Conservation (phyloP, 139 green algal species). For the Chlamydomonas sphaeroides region DNA sequence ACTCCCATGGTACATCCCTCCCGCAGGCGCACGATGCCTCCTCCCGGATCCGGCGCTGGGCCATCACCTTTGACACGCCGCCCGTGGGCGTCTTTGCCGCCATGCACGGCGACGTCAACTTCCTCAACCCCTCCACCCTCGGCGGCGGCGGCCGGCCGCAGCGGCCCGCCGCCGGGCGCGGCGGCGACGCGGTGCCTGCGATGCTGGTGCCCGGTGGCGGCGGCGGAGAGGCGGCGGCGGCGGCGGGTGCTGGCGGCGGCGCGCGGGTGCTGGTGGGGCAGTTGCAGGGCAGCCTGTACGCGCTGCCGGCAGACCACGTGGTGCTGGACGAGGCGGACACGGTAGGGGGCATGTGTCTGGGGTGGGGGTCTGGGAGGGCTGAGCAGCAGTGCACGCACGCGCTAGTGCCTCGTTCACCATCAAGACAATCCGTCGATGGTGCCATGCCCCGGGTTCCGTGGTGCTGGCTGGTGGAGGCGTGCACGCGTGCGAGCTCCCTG, state of each 20-base stretch:
- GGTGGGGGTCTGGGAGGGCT: too few relatives aligned
- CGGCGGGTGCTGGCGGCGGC: not conserved
- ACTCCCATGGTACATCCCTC: too few relatives aligned
- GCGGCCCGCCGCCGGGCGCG: not conserved
- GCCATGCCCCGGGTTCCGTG: too few relatives aligned
- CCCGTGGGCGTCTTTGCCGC: constrained; percentile 70
- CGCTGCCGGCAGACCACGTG: constrained; percentile 66
- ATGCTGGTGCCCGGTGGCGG: not conserved
- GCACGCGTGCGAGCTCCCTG: too few relatives aligned
- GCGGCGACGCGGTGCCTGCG: constrained; percentile 51
- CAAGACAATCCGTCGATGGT: too few relatives aligned
- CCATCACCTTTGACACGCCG: constrained; percentile 65
- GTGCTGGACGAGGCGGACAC: constrained; percentile 43
- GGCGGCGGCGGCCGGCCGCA: not conserved
- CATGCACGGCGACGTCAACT: constrained; percentile 32
- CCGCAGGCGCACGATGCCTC: constrained; percentile 65
- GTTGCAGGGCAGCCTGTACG: constrained; percentile 65
- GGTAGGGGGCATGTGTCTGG: too few relatives aligned
- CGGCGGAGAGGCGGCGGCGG: not conserved
- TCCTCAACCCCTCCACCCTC: constrained; percentile 33
- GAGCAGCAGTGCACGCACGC: too few relatives aligned
- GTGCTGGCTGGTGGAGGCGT: too few relatives aligned
- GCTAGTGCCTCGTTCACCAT: too few relatives aligned
- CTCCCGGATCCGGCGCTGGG: constrained; percentile 69
- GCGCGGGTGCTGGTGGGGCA: constrained; percentile 60